Base-by-base conservation (phyloP, 805 yeast genomes). In the Myxozyma neotropica region DNA sequence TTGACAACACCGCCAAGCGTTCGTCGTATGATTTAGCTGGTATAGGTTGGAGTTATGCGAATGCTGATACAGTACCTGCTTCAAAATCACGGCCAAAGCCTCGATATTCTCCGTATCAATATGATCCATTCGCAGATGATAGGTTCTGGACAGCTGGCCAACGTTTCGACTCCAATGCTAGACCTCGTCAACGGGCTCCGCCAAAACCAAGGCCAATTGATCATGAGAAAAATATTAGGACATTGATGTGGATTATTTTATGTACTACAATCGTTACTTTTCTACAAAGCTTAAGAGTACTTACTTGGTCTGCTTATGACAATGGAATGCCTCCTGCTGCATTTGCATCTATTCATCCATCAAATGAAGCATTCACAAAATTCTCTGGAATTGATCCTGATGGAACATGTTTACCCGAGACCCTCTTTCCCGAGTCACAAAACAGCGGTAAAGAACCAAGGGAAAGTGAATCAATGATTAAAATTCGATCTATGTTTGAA, bases 21-120 rank as follows among this genome's bases (percentile, higher is more conserved):
- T 69, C 74, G 12, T 67, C 75, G 45, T 84, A 82, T 67, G 87
- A 84, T 64, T 67, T 71, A 29, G 77, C 73, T 59, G 75, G 75
- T 15, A 67, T 74, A 2, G 69, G 67, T 15, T 67, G 69, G 70
- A 17, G 27, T 8, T 55, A 53, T 27, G 40, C 29, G 23, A 40
- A 24, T 19, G 58, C 35, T n/a, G 59, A 55, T 38, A 47, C 57
- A 1, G 63, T 53, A 23, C 42, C 50, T 10, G 27, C 15, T 12
- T 21, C 33, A 5, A 35, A 40, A 7, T 24, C 13, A 17, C 39
- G 17, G 19, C 42, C 53, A 17, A 33, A 19, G 15, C 50, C 55
- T 23, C 21, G 49, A 12, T 57, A 56, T 31, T 26, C 39, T 47
- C 42, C 27, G 13, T 58, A 61, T 24, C 24, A 33, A n/a, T 17